A percentile compares a stretch with the other conserved stretches of the same genome.
These are phyloP conservation scores for Diaporthe citri DNA, from an alignment of 2,329 filamentous ascomycete genomes.

Conservation along the genomic window DNA sequence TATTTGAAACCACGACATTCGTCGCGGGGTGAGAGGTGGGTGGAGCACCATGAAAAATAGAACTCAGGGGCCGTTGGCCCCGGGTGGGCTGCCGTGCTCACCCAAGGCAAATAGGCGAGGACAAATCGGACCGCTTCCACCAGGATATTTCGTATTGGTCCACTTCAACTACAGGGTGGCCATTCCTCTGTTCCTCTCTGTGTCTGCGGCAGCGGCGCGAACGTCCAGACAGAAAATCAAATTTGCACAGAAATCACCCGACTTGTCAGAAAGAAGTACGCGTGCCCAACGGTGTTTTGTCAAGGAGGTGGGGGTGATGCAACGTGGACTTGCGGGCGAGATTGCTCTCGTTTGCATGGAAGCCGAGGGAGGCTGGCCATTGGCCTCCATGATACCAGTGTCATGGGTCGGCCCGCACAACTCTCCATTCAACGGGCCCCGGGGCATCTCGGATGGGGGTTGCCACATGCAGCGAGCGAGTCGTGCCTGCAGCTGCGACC, in stretches of 20 bases:
- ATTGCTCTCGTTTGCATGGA: constrained; percentile 8
- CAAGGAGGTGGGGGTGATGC: constrained; percentile 12
- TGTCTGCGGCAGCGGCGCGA: constrained; percentile 20
- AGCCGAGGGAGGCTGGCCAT: constrained; percentile 11
- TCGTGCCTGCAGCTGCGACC: background rate
- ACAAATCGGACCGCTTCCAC: constrained; percentile 15
- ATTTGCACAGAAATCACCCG: constrained; percentile 20
- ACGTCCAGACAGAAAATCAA: background rate
- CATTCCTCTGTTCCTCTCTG: background rate
- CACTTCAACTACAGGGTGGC: constrained; percentile 10
- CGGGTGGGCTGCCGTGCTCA: constrained; percentile 4
- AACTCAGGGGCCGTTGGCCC: constrained; percentile 18
- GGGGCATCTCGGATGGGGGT: constrained; percentile 20
- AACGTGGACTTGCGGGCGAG: constrained; percentile 22
- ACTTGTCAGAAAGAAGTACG: constrained; percentile 9
- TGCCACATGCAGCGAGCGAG: constrained; percentile 23
- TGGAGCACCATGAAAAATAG: constrained; percentile 8
- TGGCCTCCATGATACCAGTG: constrained; percentile 22
- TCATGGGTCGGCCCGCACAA: constrained; percentile 24
- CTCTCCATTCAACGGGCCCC: constrained; percentile 19
- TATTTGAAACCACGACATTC: constrained; percentile 23
- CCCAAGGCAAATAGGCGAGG: background rate
- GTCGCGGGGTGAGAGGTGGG: constrained; percentile 6
- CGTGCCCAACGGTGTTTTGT: constrained; percentile 21
- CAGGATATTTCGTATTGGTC: constrained; percentile 7